Evolutionary conservation across 2,329 filamentous ascomycete species (phyloP).

Genomic region (Kalmusia sp.): DNA sequence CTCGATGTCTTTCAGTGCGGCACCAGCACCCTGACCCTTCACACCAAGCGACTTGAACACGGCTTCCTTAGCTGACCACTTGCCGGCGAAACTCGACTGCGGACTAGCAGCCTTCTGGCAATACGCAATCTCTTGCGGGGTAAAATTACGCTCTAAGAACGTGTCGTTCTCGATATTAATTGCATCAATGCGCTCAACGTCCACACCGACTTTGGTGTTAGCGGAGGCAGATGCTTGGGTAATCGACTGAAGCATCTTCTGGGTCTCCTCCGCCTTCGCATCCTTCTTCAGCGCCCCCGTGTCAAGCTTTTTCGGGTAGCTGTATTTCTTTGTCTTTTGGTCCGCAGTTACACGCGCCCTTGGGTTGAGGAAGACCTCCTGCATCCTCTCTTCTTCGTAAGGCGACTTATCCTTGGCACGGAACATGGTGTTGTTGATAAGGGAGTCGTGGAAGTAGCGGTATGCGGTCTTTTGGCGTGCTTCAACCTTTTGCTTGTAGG

Average conservation of each 20-base stretch:
- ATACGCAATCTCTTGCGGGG: constrained; percentile 80
- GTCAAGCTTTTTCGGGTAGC: constrained; percentile 63
- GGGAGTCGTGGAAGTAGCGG: constrained; percentile 96
- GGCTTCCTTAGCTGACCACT: constrained; percentile 98
- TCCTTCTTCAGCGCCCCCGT: constrained; percentile 71
- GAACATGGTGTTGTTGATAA: constrained; percentile 98
- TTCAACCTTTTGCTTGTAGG: constrained; percentile 88
- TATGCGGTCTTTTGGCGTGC: constrained; percentile 98
- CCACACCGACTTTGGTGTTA: constrained; percentile 84
- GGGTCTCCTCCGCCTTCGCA: constrained; percentile 65
- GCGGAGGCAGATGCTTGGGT: constrained; percentile 67
- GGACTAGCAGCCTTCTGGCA: constrained; percentile 81
- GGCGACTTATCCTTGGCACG: constrained; percentile 92
- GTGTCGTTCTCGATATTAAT: constrained; percentile 95
- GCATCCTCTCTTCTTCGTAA: constrained; percentile 87
- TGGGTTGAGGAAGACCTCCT: constrained; percentile 91
- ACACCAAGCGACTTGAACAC: constrained; percentile 98
- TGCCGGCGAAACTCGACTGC: constrained; percentile 89
- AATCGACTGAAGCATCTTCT: constrained; percentile 78
- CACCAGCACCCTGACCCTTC: constrained; percentile 83
- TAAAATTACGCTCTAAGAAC: constrained; percentile 96
- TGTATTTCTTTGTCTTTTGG: constrained; percentile 83
- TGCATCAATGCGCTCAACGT: constrained; percentile 86
- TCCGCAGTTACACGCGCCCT: constrained; percentile 83
- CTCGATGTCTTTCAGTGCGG: constrained; percentile 92